These are phyloP conservation scores for Ophiorrhiza pumila DNA, from an alignment of 257 asterid genomes.

Conservation along the genomic window DNA sequence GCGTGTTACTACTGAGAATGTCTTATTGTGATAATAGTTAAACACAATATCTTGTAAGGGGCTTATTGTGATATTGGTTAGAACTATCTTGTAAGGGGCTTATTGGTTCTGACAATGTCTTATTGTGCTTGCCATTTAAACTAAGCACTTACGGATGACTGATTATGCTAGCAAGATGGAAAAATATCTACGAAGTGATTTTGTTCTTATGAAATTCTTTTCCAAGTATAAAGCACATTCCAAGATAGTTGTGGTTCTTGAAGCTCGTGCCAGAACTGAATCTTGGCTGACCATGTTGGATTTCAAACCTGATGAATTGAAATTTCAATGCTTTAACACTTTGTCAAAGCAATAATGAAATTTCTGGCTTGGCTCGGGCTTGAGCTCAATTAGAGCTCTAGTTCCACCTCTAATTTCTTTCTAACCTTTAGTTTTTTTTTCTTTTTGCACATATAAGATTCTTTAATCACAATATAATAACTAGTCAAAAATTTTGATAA, in stretches of 20 bases:
- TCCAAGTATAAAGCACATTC: not conserved
- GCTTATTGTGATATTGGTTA: too few species aligned
- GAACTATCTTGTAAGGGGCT: too few species aligned
- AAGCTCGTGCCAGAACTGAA: not conserved
- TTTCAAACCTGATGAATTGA: not conserved
- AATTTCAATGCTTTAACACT: too few species aligned
- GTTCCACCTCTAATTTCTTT: too few species aligned
- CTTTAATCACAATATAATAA: too few species aligned
- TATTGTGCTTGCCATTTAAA: not conserved
- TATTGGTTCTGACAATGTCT: not conserved
- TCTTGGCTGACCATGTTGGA: not conserved
- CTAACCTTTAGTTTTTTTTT: too few species aligned
- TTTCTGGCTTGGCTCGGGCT: too few species aligned
- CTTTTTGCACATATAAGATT: too few species aligned
- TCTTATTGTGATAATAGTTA: too few species aligned
- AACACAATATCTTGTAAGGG: too few species aligned
- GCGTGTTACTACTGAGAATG: conserved; percentile 8
- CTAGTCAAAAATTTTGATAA: too few species aligned
- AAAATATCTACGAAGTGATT: not conserved
- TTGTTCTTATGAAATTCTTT: not conserved
- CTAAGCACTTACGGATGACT: not conserved
- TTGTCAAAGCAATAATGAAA: not conserved
- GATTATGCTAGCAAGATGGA: not conserved
- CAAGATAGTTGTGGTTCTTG: not conserved
- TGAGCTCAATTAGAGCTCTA: too few species aligned